A percentile compares a stretch with the other conserved stretches of the same genome.
Conservation (phyloP, 2,329 filamentous ascomycete species). For the Didymellaceae sp. region DNA sequence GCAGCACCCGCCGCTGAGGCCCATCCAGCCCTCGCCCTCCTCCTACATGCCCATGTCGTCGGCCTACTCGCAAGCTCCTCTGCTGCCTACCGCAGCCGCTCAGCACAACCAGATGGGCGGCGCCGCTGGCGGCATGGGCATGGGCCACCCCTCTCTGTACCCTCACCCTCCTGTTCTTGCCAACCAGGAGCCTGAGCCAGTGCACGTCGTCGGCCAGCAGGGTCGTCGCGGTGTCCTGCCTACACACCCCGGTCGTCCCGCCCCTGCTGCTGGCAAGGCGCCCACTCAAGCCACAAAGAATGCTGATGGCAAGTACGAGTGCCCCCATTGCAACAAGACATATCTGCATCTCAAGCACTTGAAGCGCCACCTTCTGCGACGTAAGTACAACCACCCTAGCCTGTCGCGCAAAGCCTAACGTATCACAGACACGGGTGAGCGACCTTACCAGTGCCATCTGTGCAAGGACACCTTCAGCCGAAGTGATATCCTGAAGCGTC, state of each 20-base stretch:
- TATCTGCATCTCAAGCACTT: constrained; percentile 97
- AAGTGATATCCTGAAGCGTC: constrained; percentile 97
- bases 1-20: constrained; percentile 47
- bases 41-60: constrained; percentile 42
- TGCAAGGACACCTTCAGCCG: constrained; percentile 98
- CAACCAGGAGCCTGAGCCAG: constrained; percentile 65
- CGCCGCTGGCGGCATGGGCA: constrained; percentile 45
- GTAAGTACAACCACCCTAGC: constrained; percentile 66
- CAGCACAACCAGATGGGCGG: constrained; percentile 46
- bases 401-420: constrained; percentile 41
- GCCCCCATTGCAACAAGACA: constrained; percentile 97
- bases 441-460: constrained; percentile 96
- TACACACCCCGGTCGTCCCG: constrained; percentile 84
- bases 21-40: constrained; percentile 46
- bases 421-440: constrained; percentile 85
- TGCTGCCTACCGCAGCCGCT: constrained; percentile 43
- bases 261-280: constrained; percentile 79
- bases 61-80: constrained; percentile 45
- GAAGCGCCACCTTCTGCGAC: constrained; percentile 92
- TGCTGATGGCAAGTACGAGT: constrained; percentile 96
- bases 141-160: constrained; percentile 48
- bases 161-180: constrained; percentile 46
- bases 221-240: constrained; percentile 90
- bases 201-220: constrained; percentile 94
- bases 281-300: constrained; percentile 91